These are phyloP conservation scores for Hamamelis virginiana DNA, from an alignment of 164 flowering plant species.

Conservation along the genomic window DNA sequence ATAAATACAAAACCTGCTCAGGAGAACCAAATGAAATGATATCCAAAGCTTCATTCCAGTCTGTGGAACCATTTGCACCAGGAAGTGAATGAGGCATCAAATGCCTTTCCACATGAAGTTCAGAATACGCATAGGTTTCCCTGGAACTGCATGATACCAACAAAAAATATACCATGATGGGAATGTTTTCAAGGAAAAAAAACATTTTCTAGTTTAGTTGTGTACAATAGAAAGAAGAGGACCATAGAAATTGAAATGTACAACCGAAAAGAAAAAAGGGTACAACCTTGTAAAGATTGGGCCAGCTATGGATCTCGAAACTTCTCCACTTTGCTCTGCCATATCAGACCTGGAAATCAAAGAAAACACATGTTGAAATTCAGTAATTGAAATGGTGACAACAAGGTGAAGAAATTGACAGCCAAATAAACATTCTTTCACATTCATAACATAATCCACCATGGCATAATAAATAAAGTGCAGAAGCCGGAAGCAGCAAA, in stretches of 20 bases:
- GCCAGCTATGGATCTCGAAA: conserved; percentile 55
- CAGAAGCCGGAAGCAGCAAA: background rate
- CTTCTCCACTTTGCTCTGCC: conserved; percentile 97
- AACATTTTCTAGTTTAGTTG: background rate
- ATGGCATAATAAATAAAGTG: background rate
- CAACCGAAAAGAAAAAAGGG: background rate
- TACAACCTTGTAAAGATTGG: conserved; percentile 57
- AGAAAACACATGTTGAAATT: background rate
- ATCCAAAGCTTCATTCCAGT: conserved; percentile 98
- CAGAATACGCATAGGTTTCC: conserved; percentile 63
- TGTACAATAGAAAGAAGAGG: too few species aligned
- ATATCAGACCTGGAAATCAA: conserved; percentile 53
- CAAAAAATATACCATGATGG: background rate
- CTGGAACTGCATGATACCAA: conserved; percentile 18
- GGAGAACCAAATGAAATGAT: conserved; percentile 80
- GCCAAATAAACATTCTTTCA: background rate
- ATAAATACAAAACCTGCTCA: conserved; percentile 65
- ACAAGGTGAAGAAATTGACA: too few species aligned
- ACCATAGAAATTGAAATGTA: background rate
- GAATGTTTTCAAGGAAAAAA: too few species aligned
- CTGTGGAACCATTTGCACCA: conserved; percentile 66
- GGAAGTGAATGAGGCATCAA: conserved; percentile 38
- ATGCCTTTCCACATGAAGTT: conserved; percentile 53
- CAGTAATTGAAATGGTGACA: background rate
- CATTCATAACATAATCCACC: background rate